Percentiles rank a stretch among this genome's conserved stretches.
phyloP scores from a whole-genome alignment of 805 yeast species.

The Saccharomyces eubayanus region DNA sequence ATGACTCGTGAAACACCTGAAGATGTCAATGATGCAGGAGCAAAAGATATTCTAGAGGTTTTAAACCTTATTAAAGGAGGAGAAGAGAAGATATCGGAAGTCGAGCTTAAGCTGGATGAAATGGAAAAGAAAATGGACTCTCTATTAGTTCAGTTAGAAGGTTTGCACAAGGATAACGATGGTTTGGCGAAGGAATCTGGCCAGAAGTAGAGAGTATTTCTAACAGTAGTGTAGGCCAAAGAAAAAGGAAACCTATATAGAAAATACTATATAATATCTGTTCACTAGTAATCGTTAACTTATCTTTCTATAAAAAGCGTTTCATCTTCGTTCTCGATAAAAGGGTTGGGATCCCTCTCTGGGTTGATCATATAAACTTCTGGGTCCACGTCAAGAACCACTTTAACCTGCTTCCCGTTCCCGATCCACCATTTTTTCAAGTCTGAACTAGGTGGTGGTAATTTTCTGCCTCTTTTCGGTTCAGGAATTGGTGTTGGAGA shows the following conservation, averaged over 20 bases:
- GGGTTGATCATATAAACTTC: slow-evolving; percentile 57
- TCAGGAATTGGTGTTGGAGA: slow-evolving; percentile 9
- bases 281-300: neutral
- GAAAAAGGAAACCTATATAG: neutral
- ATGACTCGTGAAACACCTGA: slow-evolving; percentile 59
- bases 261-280: neutral
- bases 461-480: slow-evolving; percentile 23
- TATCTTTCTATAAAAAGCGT: slow-evolving; percentile 18
- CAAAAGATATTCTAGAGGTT: slow-evolving; percentile 47
- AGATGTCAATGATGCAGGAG: slow-evolving; percentile 87
- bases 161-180: slow-evolving; percentile 3
- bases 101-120: slow-evolving; percentile 58
- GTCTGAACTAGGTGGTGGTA: slow-evolving; percentile 89
- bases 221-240: neutral
- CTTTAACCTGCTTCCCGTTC: slow-evolving; percentile 66
- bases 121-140: slow-evolving; percentile 58
- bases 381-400: slow-evolving; percentile 37
- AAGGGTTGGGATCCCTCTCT: slow-evolving; percentile 62
- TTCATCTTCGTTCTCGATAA: slow-evolving; percentile 43
- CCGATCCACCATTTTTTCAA: slow-evolving; percentile 86
- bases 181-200: neutral
- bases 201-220: neutral
- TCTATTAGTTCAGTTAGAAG: slow-evolving; percentile 42
- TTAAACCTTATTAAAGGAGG: slow-evolving; percentile 58
- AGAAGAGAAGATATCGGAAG: slow-evolving; percentile 50